Evolutionary conservation across 75 land plant species (phyloP).

Genomic region (Ceratopteris richardii): DNA sequence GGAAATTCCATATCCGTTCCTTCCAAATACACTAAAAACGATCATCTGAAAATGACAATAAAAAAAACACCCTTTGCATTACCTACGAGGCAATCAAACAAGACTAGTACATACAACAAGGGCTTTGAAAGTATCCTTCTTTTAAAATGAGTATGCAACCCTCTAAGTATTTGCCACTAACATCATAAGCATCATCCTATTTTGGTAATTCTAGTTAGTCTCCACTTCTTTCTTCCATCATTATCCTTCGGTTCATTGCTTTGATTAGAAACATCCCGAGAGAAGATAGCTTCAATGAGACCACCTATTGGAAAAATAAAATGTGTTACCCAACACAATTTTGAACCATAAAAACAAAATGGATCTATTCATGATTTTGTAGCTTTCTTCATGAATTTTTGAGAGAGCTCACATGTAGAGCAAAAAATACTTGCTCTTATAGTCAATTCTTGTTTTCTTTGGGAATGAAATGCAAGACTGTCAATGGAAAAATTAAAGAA

Average conservation of each 20-base stretch:
- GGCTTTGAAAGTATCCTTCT: slow-evolving; percentile 95
- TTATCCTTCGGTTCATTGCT: slow-evolving; percentile 93
- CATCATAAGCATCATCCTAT: slow-evolving; percentile 93
- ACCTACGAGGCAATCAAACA: no score
- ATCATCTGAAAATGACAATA: slow-evolving; percentile 56
- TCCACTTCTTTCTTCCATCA: slow-evolving; percentile 73
- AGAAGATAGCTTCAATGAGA: slow-evolving; percentile 64
- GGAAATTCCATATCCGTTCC: slow-evolving; percentile 87
- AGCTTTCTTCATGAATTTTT: slow-evolving; percentile 82
- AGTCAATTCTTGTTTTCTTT: slow-evolving; percentile 93
- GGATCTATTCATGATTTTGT: background rate
- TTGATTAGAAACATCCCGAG: slow-evolving; percentile 95
- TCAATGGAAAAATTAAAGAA: slow-evolving; percentile 97
- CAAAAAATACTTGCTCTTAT: slow-evolving; percentile 86
- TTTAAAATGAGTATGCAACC: slow-evolving; percentile 89
- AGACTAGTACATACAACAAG: slow-evolving; percentile 97
- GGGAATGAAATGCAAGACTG: slow-evolving; percentile 98
- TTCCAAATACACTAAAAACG: slow-evolving; percentile 82
- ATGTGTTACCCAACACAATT: background rate
- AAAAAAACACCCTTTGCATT: no score
- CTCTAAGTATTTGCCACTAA: slow-evolving; percentile 80
- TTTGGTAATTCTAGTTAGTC: slow-evolving; percentile 58
- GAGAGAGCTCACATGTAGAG: slow-evolving; percentile 72
- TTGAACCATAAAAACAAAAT: no score
- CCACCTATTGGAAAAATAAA: slow-evolving; percentile 49